Conservation (phyloP, 2,329 filamentous ascomycete species). For the Zymoseptoria pseudotritici region DNA sequence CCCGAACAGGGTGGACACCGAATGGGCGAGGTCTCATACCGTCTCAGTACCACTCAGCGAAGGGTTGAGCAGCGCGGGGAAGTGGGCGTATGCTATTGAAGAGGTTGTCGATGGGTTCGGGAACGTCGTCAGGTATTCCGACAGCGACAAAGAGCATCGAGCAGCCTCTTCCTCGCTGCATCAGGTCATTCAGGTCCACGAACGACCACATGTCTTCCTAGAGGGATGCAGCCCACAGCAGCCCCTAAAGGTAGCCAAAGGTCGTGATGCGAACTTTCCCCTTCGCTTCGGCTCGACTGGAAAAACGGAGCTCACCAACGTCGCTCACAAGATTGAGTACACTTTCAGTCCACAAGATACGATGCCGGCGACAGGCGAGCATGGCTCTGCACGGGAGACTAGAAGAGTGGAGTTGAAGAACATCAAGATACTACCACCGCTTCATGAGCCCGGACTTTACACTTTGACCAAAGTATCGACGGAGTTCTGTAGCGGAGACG, state of each 20-base stretch:
- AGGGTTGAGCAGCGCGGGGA: conserved; percentile 68
- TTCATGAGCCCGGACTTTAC: conserved; percentile 77
- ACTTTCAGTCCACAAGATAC: conserved; percentile 70
- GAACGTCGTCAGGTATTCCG: conserved; percentile 71
- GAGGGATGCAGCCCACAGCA: conserved; percentile 69
- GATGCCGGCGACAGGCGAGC: conserved; percentile 62
- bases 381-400: conserved; percentile 51
- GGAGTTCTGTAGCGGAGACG: conserved; percentile 75
- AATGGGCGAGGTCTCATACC: conserved; percentile 70
- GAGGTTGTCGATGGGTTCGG: conserved; percentile 88
- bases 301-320: conserved; percentile 49
- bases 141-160: conserved; percentile 53
- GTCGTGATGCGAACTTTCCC: conserved; percentile 60
- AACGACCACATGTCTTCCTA: conserved; percentile 69
- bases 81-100: conserved; percentile 85
- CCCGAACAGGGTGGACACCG: conserved; percentile 56
- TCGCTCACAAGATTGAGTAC: conserved; percentile 68
- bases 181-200: conserved; percentile 77
- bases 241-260: conserved; percentile 77
- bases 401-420: conserved; percentile 56
- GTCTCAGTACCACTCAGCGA: conserved; percentile 84
- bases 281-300: conserved; percentile 61
- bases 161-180: conserved; percentile 50
- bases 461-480: conserved; percentile 73
- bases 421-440: conserved; percentile 55